Base-by-base conservation (phyloP, 176 grass and related monocot genomes). In the Typha latifolia region DNA sequence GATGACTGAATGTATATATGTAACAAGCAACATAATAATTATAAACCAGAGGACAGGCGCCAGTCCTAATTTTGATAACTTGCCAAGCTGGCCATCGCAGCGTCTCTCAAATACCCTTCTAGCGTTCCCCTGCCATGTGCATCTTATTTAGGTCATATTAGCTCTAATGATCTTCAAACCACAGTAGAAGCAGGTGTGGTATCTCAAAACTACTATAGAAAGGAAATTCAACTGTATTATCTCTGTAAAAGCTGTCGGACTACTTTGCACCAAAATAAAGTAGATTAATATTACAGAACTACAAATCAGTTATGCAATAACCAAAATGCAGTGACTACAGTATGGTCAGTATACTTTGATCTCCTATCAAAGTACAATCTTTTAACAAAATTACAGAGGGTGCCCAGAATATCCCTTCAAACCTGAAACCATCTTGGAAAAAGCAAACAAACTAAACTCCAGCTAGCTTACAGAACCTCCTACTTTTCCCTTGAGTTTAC, bases 31-130 rank as follows among this genome's bases (percentile, higher is more conserved):
- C 27, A 12, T 64, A 63, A 90, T 37, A 79, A 87, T 90, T 62
- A 83, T 75, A 67, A 72, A 93, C 86, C 85, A 94, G 77, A 99
- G 90, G 70, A 84, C 34, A 50, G 95, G 89, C 85, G 95, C 89
- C 56, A 99, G 75, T 64, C 95, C 95, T 79, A 94, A 68, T 74
- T 99, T 99, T 20, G 81, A 80, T 26, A 99, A 19, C 72, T 84
- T 99, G 37, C 68, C 89, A 72, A 81, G 72, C 32, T 61, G 69
- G 12, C 76, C 89, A 14, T 86, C 84, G 62, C 89, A 99, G 62
- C 81, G 83, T 56, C 79, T 85, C 49, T 90, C 95, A 72, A 86
- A 74, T 72, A 99, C 81, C 62, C 95, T 87, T 90, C 79, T 85
- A 71, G 89, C 95, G 90, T 99, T 99, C 71, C 86, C 86, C 95